Conservation (phyloP, 192 early-diverging fungal species). For the Glomus cerebriforme region DNA sequence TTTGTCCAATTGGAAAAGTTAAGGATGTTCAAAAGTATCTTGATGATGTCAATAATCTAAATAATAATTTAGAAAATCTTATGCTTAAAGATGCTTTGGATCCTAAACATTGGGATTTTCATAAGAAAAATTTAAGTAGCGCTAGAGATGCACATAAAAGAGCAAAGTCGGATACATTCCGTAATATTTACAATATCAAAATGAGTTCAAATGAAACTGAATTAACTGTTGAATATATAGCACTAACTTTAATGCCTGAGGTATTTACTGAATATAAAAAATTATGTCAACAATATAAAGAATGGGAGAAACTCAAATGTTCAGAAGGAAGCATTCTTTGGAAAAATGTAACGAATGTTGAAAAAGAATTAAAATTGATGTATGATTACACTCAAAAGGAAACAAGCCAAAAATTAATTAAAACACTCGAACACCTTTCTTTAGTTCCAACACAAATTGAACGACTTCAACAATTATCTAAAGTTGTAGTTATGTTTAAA, state of each 20-base stretch:
- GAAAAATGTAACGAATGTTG: background rate
- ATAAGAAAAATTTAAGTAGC: background rate
- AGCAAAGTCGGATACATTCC: constrained; percentile 6
- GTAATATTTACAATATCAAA: background rate
- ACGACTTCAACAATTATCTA: background rate
- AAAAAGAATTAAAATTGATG: background rate
- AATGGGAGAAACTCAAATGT: constrained; percentile 13
- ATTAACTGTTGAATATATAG: background rate
- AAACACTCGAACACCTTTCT: too few species aligned
- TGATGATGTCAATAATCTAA: background rate
- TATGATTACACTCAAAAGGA: too few species aligned
- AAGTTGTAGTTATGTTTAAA: background rate
- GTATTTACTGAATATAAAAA: background rate
- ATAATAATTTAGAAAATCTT: background rate
- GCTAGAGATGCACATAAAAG: background rate
- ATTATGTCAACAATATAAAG: background rate
- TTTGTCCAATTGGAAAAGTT: background rate
- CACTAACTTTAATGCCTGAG: background rate
- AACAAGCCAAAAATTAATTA: background rate
- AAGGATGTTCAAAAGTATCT: background rate
- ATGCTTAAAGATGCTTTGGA: background rate
- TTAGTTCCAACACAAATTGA: too few species aligned
- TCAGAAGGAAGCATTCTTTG: background rate
- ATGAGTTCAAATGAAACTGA: background rate
- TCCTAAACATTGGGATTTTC: background rate